These are phyloP conservation scores for Quercus cerris DNA, from an alignment of 306 rosid genomes.

Conservation along the genomic window DNA sequence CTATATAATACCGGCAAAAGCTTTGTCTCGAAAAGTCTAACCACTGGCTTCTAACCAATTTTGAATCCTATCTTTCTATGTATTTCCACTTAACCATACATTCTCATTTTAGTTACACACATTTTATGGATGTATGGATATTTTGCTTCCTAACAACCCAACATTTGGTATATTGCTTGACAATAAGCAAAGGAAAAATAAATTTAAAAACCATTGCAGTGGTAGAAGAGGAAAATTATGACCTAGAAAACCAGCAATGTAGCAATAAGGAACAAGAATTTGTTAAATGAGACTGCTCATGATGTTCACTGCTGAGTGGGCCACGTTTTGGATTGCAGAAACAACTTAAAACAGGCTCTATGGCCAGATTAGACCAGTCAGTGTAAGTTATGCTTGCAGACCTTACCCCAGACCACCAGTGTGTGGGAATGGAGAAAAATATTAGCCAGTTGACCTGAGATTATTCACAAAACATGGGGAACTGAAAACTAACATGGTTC, in stretches of 20 bases:
- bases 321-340: background rate
- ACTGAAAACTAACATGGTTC: background rate
- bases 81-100: no score
- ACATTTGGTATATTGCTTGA: background rate
- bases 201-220: background rate
- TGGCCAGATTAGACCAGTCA: background rate
- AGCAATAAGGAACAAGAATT: background rate
- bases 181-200: background rate
- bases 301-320: background rate
- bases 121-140: no score
- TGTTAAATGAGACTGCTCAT: background rate
- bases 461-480: background rate
- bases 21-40: background rate
- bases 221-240: background rate
- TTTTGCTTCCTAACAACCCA: no score
- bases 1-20: background rate
- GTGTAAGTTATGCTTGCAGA: background rate
- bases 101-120: no score
- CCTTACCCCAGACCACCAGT: background rate
- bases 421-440: background rate
- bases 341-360: background rate
- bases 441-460: background rate
- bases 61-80: background rate
- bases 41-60: background rate
- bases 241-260: background rate